phyloP scores from a whole-genome alignment of 129 eudicot genomes.

The Flaveria robusta region DNA sequence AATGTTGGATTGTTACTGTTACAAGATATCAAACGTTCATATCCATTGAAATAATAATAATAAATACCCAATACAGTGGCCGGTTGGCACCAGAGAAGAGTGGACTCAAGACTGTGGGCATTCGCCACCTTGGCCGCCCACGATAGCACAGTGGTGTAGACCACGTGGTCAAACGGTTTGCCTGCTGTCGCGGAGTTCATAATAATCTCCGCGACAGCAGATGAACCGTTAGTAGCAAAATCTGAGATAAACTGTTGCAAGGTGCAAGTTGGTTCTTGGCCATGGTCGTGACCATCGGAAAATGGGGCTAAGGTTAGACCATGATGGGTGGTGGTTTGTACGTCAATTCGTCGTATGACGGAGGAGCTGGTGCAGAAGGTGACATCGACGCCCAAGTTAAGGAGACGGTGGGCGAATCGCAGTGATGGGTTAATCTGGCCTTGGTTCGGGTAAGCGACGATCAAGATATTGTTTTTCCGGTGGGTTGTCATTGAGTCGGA shows the following conservation, averaged over 20 bases:
- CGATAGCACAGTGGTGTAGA: slow-evolving; percentile 41
- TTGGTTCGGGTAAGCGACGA: slow-evolving; percentile 41
- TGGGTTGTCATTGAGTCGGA: neutral
- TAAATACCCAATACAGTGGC: slow-evolving; percentile 46
- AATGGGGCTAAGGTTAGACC: slow-evolving; percentile 26
- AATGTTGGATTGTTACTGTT: neutral
- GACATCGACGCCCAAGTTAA: slow-evolving; percentile 36
- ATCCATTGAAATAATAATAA: slow-evolving; percentile 44
- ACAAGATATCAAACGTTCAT: slow-evolving; percentile 7
- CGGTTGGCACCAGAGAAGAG: slow-evolving; percentile 58
- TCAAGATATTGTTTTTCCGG: slow-evolving; percentile 18
- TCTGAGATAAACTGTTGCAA: slow-evolving; percentile 28
- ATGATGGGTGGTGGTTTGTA: slow-evolving; percentile 16
- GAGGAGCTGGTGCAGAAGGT: slow-evolving; percentile 33
- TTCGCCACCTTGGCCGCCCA: slow-evolving; percentile 55
- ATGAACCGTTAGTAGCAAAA: neutral
- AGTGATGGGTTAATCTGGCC: slow-evolving; percentile 54
- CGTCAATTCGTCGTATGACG: slow-evolving; percentile 17
- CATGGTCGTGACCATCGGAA: slow-evolving; percentile 27
- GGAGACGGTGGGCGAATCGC: slow-evolving; percentile 37
- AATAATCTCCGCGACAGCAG: slow-evolving; percentile 23
- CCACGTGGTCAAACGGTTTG: slow-evolving; percentile 36
- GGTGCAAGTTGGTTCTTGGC: slow-evolving; percentile 20
- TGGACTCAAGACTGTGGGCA: slow-evolving; percentile 30
- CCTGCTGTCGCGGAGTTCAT: neutral